Conservation (phyloP, 2,329 filamentous ascomycete species). For the Aspergillus tanneri region DNA sequence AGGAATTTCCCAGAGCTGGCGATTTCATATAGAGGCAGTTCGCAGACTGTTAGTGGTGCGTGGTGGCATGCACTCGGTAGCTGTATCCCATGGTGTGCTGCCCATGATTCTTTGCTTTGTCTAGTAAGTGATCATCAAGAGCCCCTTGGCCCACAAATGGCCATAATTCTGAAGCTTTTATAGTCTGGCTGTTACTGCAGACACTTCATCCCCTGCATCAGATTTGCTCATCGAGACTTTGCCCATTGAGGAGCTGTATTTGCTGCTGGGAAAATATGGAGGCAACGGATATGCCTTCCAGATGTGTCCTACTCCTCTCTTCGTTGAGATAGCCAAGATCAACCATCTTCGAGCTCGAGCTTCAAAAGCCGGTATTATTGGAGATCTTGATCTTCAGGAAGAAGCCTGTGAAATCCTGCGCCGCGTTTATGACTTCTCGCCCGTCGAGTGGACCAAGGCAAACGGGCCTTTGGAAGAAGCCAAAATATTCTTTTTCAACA, state of each 20-base stretch:
- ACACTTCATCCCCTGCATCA: background rate
- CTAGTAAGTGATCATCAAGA: background rate
- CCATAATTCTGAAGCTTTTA: background rate
- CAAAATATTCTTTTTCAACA: background rate
- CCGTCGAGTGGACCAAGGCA: background rate
- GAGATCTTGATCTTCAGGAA: background rate
- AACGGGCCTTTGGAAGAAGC: background rate
- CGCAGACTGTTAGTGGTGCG: background rate
- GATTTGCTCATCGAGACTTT: background rate
- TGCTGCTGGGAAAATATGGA: background rate
- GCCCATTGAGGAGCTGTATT: background rate
- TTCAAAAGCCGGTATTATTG: background rate
- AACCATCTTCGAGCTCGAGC: background rate
- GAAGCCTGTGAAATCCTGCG: background rate
- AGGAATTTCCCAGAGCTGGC: background rate
- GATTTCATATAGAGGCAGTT: background rate
- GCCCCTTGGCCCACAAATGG: background rate
- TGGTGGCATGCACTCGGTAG: background rate
- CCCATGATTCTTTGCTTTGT: background rate
- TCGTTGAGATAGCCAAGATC: background rate
- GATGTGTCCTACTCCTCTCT: background rate
- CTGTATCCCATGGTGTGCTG: background rate
- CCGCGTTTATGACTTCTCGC: background rate
- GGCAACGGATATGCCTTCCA: background rate
- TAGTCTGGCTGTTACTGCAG: background rate